These are phyloP conservation scores for Glycine soja DNA, from an alignment of 306 rosid genomes.

Conservation along the genomic window DNA sequence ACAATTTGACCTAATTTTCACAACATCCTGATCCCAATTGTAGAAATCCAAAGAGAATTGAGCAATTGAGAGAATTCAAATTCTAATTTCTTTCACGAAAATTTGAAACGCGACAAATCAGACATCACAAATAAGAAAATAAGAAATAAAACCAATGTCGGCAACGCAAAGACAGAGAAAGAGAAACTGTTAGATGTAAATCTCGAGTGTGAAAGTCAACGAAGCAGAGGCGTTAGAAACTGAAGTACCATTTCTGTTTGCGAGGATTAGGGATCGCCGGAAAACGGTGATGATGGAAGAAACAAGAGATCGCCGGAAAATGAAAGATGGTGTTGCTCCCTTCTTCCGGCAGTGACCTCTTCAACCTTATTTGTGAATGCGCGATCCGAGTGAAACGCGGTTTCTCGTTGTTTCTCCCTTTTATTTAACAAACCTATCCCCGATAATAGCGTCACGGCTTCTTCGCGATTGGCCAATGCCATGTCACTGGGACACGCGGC, in stretches of 20 bases:
- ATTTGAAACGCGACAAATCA: constrained; percentile 9
- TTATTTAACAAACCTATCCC: constrained; percentile 2
- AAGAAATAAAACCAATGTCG: neutral
- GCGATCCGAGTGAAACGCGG: constrained; percentile 20
- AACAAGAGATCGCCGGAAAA: constrained; percentile 53
- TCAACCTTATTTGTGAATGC: constrained; percentile 40
- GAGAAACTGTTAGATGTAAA: constrained; percentile 35
- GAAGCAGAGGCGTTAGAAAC: neutral
- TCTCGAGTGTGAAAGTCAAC: neutral
- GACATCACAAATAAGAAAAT: neutral
- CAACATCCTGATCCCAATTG: neutral
- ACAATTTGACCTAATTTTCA: neutral
- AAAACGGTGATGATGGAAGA: constrained; percentile 11
- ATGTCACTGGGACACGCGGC: constrained; percentile 36
- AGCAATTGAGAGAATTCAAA: neutral
- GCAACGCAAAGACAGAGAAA: neutral
- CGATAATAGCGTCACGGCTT: constrained; percentile 54
- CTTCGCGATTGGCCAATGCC: constrained; percentile 43
- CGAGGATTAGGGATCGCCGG: constrained; percentile 24
- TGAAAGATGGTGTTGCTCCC: constrained; percentile 6
- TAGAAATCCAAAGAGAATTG: neutral
- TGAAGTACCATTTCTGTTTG: constrained; percentile 48
- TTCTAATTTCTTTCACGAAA: neutral
- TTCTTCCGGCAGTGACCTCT: constrained; percentile 50
- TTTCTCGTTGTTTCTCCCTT: neutral